Percentiles rank a stretch among this genome's conserved stretches.
These are phyloP conservation scores for Blepharisma undulans DNA, from an alignment of 169 alveolate species.

Conservation along the genomic window DNA sequence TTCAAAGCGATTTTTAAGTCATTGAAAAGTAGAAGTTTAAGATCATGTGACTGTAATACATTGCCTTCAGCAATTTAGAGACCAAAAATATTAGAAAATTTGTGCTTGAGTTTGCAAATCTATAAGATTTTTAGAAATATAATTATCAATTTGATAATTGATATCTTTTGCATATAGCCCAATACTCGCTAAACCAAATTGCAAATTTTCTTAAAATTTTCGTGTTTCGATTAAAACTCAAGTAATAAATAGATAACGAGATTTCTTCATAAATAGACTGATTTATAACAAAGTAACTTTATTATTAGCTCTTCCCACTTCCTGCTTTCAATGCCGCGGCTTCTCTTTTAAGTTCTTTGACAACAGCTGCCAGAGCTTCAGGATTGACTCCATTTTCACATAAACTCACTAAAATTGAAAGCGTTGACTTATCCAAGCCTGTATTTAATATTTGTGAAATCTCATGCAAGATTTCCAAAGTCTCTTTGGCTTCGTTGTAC, in stretches of 20 bases:
- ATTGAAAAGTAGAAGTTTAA: too few relatives aligned
- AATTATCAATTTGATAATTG: too few relatives aligned
- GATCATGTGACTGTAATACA: too few relatives aligned
- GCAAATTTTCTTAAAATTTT: too few relatives aligned
- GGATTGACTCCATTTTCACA: constrained; percentile 87
- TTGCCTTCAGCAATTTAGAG: too few relatives aligned
- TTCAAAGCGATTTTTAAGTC: too few relatives aligned
- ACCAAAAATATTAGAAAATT: too few relatives aligned
- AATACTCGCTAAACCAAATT: too few relatives aligned
- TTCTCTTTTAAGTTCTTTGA: constrained; percentile 81
- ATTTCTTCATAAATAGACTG: background rate
- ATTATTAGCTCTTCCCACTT: background rate
- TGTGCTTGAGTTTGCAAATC: too few relatives aligned
- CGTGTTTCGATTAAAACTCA: background rate
- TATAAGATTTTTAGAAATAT: too few relatives aligned
- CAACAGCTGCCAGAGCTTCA: constrained; percentile 85
- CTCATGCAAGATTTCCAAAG: constrained; percentile 72
- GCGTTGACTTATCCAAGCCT: constrained; percentile 76
- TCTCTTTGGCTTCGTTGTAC: constrained; percentile 75
- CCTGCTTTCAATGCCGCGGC: constrained; percentile 60
- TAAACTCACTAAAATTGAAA: constrained; percentile 64
- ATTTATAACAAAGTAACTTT: background rate
- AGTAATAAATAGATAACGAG: background rate
- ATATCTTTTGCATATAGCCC: too few relatives aligned
- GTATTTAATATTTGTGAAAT: constrained; percentile 78